phyloP scores from a whole-genome alignment of 139 green algal genomes.

The Ostreobium quekettii region DNA sequence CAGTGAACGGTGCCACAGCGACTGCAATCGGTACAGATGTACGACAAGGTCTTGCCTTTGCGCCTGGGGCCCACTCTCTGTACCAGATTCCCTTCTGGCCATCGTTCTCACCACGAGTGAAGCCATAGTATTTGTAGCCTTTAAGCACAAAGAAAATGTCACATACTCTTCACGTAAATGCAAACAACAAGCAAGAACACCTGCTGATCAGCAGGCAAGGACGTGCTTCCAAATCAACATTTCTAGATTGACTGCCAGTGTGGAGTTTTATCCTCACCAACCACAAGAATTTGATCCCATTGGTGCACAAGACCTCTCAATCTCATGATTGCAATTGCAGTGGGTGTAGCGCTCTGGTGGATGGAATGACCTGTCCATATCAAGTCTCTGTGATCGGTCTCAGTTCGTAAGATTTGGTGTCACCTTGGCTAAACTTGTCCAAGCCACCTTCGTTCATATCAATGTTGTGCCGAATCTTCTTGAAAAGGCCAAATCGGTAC shows the following conservation, averaged over 20 bases:
- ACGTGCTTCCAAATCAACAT: not conserved
- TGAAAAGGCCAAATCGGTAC: constrained; percentile 82
- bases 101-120: constrained; percentile 75
- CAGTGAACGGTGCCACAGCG: too few relatives aligned
- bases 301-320: too few relatives aligned
- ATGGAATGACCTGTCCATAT: too few relatives aligned
- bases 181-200: not conserved
- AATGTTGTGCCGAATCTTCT: constrained; percentile 64
- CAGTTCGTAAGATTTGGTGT: too few relatives aligned
- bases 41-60: constrained; percentile 1
- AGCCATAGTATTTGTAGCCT: constrained; percentile 76
- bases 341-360: too few relatives aligned
- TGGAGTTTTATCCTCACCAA: too few relatives aligned
- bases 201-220: not conserved
- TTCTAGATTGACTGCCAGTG: too few relatives aligned
- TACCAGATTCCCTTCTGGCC: constrained; percentile 77
- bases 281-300: too few relatives aligned
- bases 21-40: too few relatives aligned
- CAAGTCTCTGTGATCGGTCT: too few relatives aligned
- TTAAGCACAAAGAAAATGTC: constrained; percentile 1
- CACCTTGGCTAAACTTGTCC: constrained; percentile 76
- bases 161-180: not conserved
- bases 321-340: too few relatives aligned
- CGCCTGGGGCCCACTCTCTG: constrained; percentile 25
- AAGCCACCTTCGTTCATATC: constrained; percentile 79